Base-by-base conservation (phyloP, 2,329 filamentous ascomycete genomes). In the Drechslera avenae region DNA sequence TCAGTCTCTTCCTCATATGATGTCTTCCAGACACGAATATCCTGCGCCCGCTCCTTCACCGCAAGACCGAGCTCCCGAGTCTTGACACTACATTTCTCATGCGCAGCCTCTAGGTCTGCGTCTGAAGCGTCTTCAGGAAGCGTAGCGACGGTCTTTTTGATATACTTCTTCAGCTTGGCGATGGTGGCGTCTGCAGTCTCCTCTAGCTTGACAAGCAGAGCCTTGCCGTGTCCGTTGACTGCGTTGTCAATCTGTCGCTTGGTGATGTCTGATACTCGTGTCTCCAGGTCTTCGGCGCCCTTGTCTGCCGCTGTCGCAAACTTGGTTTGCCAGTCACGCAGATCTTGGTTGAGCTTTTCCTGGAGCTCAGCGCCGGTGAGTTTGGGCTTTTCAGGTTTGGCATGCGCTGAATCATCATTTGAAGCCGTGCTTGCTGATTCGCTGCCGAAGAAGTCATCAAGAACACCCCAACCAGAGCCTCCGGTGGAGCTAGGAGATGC, bases 281-380 rank as follows among this genome's bases (percentile, higher is more conserved):
- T 78, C 54, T 84, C 79, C 5, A 90, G 77, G 63, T 89, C 84
- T 54, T 86, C 84, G n/a, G 83, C 78, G 5, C 91, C 92, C 69
- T 95, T 91, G 53, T 95, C 89, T 6, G 90, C 90, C 8, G 91
- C 91, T 52, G 86, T 85, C 21, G 89, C 83, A 69, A 96, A 97
- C 67, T 96, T 95, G 55, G 85, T 84, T 73, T 97, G 89, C 93
- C 94, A 99, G 48, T 82, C 81, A 59, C 84, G 82, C 12, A 99
- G 81, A 69, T 99, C 94, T 36, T 87, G 83, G 1, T 86, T 81
- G 34, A 97, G 89, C 56, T 79, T 81, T 46, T 82, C 82, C 19
- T 83, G 81, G 13, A 78, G 73, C 36, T 81, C 78, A 23, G 57
- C 67, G 9, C 59, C 60, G 3, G 66, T 68, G 13, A 70, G 64